Percentiles rank a stretch among this genome's conserved stretches.
Conservation (phyloP, 495 filamentous ascomycete species). For the Usnea hakonensis region DNA sequence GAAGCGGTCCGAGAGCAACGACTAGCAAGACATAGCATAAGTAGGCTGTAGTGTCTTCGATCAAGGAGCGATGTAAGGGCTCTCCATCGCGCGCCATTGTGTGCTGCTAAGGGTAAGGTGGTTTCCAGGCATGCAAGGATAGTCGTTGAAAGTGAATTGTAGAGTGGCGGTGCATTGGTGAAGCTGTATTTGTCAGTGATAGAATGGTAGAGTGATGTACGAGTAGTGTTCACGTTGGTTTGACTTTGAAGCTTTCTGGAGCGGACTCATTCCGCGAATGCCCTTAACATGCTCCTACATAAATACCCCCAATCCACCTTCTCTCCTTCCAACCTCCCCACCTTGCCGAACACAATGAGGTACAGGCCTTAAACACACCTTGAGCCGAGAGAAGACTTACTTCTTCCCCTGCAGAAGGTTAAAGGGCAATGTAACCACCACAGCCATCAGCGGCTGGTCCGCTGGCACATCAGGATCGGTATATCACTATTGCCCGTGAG, state of each 20-base stretch:
- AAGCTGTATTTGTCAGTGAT: not conserved
- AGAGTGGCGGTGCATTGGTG: not conserved
- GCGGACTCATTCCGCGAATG: too few relatives aligned
- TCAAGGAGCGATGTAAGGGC: not conserved
- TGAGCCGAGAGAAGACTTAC: not conserved
- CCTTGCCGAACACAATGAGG: too few relatives aligned
- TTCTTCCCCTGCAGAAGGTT: not conserved
- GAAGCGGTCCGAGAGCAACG: constrained; percentile 70
- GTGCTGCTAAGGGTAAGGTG: too few relatives aligned
- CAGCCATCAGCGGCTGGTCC: not conserved
- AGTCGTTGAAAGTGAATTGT: not conserved
- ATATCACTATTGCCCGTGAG: not conserved
- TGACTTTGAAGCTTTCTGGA: not conserved
- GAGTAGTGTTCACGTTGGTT: too few relatives aligned
- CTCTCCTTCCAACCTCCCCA: not conserved
- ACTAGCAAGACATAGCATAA: constrained; percentile 56
- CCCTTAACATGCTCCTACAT: too few relatives aligned
- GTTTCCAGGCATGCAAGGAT: not conserved
- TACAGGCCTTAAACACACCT: too few relatives aligned
- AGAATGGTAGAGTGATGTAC: too few relatives aligned
- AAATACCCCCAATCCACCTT: too few relatives aligned
- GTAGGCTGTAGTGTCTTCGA: constrained; percentile 46
- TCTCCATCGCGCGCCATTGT: constrained; percentile 11
- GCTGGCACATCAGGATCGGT: not conserved
- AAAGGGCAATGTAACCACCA: not conserved